Evolutionary conservation across 306 rosid species (phyloP).

Genomic region (Prunus mongolica): DNA sequence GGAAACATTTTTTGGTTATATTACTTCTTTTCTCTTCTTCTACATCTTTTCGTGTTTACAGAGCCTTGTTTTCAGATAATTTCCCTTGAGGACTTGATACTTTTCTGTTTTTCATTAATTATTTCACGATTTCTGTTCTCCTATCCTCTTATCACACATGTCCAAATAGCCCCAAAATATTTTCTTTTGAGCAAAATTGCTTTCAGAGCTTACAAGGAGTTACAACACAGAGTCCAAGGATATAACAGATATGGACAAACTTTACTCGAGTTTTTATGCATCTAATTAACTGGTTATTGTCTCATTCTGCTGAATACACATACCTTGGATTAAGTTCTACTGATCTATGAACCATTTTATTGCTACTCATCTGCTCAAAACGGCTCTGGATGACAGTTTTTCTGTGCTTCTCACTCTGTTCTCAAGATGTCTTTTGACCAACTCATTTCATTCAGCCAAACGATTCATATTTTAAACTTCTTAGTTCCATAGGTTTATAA

Average conservation of each 20-base stretch:
- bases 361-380: conserved; percentile 10
- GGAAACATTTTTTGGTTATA: background rate
- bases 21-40: conserved; percentile 11
- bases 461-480: background rate
- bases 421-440: background rate
- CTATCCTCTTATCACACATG: conserved; percentile 13
- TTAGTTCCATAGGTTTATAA: conserved; percentile 1
- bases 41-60: conserved; percentile 13
- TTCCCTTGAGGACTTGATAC: conserved; percentile 1
- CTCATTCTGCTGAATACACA: background rate
- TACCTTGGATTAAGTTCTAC: background rate
- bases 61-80: conserved; percentile 13
- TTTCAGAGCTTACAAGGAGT: background rate
- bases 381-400: background rate
- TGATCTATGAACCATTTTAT: conserved; percentile 3
- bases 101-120: background rate
- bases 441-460: conserved; percentile 8
- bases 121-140: background rate
- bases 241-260: conserved; percentile 1
- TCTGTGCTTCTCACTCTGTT: conserved; percentile 8
- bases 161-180: conserved; percentile 22
- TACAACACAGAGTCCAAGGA: background rate
- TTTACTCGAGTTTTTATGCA: conserved; percentile 6
- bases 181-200: background rate
- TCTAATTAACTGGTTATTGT: conserved; percentile 19